Evolutionary conservation across 2,329 filamentous ascomycete species (phyloP).

Genomic region (Paecilomyces niveus): DNA sequence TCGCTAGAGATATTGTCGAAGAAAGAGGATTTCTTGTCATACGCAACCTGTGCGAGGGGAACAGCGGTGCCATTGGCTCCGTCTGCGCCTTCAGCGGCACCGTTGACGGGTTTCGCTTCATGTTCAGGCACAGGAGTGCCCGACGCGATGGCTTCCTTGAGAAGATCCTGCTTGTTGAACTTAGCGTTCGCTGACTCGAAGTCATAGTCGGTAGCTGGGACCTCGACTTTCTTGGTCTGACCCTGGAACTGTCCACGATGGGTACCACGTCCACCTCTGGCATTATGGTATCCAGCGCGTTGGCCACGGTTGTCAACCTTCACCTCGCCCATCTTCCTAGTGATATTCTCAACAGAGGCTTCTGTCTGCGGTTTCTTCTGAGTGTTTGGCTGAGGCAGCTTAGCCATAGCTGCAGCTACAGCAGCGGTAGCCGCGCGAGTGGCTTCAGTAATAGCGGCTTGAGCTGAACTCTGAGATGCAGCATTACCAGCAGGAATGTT

Average conservation of each 20-base stretch:
- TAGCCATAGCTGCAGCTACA: slow-evolving; percentile 46
- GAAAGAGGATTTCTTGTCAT: slow-evolving; percentile 86
- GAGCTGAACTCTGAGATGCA: slow-evolving; percentile 21
- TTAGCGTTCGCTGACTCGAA: slow-evolving; percentile 81
- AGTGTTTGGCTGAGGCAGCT: slow-evolving; percentile 34
- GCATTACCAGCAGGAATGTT: slow-evolving; percentile 17
- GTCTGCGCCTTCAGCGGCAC: slow-evolving; percentile 29
- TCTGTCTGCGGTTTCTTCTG: slow-evolving; percentile 28
- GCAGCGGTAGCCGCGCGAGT: slow-evolving; percentile 44
- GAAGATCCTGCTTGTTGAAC: slow-evolving; percentile 80
- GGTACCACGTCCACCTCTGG: slow-evolving; percentile 42
- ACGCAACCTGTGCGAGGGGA: slow-evolving; percentile 47
- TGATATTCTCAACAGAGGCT: slow-evolving; percentile 33
- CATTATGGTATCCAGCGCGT: slow-evolving; percentile 32
- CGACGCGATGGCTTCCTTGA: slow-evolving; percentile 78
- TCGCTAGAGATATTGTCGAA: slow-evolving; percentile 99
- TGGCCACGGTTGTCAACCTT: slow-evolving; percentile 31
- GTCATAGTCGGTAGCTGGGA: slow-evolving; percentile 86
- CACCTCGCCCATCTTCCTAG: slow-evolving; percentile 41
- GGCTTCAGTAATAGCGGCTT: slow-evolving; percentile 39
- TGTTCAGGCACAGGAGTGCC: slow-evolving; percentile 58
- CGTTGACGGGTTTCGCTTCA: slow-evolving; percentile 43
- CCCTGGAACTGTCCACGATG: slow-evolving; percentile 36
- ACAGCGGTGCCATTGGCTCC: slow-evolving; percentile 23
- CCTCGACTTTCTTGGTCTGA: slow-evolving; percentile 65